Evolutionary conservation across 2,329 filamentous ascomycete species (phyloP), one percentile per base, ranked within the genome.

Genomic region (Pseudophaeomoniella oleicola): DNA sequence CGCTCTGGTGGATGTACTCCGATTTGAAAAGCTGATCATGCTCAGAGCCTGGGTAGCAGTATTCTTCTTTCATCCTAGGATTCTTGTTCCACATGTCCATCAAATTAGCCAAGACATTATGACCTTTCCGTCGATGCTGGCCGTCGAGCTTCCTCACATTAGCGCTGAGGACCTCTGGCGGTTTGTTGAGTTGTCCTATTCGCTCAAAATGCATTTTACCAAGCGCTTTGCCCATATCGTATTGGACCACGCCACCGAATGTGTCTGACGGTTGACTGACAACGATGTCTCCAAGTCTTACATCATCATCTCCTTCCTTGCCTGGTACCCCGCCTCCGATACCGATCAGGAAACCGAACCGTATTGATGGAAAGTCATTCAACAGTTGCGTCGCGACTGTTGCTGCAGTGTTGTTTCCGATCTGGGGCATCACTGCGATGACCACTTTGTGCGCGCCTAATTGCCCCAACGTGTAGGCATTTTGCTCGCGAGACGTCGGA

Each of bases 331-430:
- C 53, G 16, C 55, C 56, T 1, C 53, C 62, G 34, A 66, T 59
- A 13, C 63, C 63, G 2, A 67, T 60, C 55, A 67, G 59, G 1
- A 67, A 47, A 3, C 55, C 54, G 29, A 64, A 38, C 11, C 46
- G 37, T 16, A 58, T 17, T 19, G 54, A 53, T 0, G 51, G 30
- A 42, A 63, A 40, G 12, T 42, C 49, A 11, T 45, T 34, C 14
- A 51, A 22, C 50, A 54, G 55, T 36, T 57, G 46, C 30, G 42
- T 44, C 5, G 53, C 52, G 2, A 61, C 50, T 1, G 38, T 39
- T 6, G 56, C 46, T 4, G 58, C 57, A 11, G 55, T 50, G 4
- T 34, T 38, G 15, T 27, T 59, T 10, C 59, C 60, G 30, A 51
- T 52, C 14, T 42, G 41, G 5, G 50, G 54, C 3, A 58, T 36